Conservation (phyloP, 2,329 filamentous ascomycete species). For the Orbilia javanica region DNA sequence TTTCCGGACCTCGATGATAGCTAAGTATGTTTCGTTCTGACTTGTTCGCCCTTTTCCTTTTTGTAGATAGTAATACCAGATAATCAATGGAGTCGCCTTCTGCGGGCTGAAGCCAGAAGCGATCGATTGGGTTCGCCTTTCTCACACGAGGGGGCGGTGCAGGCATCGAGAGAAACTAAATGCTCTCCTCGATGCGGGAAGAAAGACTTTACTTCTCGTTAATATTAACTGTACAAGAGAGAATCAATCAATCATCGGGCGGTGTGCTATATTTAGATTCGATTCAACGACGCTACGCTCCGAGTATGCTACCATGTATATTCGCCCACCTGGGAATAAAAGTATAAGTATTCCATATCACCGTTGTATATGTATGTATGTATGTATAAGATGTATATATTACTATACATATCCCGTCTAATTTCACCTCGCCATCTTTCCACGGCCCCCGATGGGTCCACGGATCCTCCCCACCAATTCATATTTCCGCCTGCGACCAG, state of each 20-base stretch:
- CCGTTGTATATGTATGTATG: background rate
- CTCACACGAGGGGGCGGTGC: slow-evolving; percentile 41
- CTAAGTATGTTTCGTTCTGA: background rate
- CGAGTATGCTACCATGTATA: too few species aligned
- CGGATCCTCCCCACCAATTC: background rate
- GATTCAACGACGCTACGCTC: background rate
- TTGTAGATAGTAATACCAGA: background rate
- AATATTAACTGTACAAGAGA: too few species aligned
- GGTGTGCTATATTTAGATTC: slow-evolving; percentile 10
- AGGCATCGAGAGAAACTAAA: slow-evolving; percentile 5
- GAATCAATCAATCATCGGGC: too few species aligned
- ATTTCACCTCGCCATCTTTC: background rate
- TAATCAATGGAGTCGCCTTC: too few species aligned
- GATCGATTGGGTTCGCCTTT: slow-evolving; percentile 25
- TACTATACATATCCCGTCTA: background rate
- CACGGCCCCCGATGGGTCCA: background rate
- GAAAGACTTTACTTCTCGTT: background rate
- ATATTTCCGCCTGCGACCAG: background rate
- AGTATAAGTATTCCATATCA: too few species aligned
- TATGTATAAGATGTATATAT: background rate
- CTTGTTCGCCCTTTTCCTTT: slow-evolving; percentile 14
- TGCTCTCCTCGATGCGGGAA: background rate
- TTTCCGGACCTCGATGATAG: too few species aligned
- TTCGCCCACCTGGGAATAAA: background rate
- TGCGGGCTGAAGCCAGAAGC: background rate